phyloP scores from a whole-genome alignment of 257 asterid species.

The Mentha longifolia region DNA sequence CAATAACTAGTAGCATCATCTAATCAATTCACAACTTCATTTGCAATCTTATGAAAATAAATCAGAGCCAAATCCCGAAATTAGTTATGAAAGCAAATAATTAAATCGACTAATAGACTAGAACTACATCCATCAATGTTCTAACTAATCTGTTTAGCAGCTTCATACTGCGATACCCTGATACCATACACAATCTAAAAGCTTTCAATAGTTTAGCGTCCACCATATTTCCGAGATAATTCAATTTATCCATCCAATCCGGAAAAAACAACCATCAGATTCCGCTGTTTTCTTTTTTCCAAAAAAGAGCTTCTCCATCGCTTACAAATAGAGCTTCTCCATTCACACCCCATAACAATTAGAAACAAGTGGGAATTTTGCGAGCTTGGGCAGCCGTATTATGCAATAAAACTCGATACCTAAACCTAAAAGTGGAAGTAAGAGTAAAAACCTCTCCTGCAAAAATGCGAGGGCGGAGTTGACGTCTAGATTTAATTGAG shows the following conservation, averaged over 20 bases:
- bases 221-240: neutral
- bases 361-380: neutral
- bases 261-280: neutral
- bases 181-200: neutral
- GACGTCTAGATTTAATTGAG: slow-evolving; percentile 72
- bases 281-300: neutral
- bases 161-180: neutral
- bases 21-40: neutral
- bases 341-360: neutral
- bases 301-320: neutral
- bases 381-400: neutral
- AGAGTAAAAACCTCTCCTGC: slow-evolving; percentile 73
- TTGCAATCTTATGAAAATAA: neutral
- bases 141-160: neutral
- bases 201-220: neutral
- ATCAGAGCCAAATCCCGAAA: neutral
- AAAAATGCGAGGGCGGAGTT: slow-evolving; percentile 85
- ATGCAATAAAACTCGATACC: neutral
- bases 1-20: neutral
- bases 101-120: neutral
- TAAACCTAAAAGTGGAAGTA: neutral
- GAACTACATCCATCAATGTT: neutral
- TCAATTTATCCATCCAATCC: slow-evolving; percentile 2
- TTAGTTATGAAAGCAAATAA: neutral
- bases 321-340: too few species aligned